Evolutionary conservation across 129 eudicot genomes (phyloP).

Genomic region (Calendula officinalis): DNA sequence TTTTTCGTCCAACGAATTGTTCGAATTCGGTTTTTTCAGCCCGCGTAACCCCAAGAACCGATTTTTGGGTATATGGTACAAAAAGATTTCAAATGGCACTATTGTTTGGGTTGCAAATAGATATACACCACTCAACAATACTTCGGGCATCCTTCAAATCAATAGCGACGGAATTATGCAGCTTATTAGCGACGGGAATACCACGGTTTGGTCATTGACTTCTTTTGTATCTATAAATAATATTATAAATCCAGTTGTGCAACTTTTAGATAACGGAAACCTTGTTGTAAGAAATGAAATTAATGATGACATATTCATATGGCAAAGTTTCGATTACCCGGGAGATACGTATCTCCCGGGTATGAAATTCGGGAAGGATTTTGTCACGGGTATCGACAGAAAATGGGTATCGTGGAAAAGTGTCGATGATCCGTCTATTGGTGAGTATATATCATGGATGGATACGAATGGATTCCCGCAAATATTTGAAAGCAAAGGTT

Average conservation of each 20-base stretch:
- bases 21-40: slow-evolving; percentile 38
- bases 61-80: slow-evolving; percentile 41
- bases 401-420: slow-evolving; percentile 33
- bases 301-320: slow-evolving; percentile 3
- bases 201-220: slow-evolving; percentile 17
- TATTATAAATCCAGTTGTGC: slow-evolving; percentile 19
- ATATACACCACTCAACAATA: slow-evolving; percentile 25
- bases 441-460: slow-evolving; percentile 9
- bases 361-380: slow-evolving; percentile 42
- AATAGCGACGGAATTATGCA: slow-evolving; percentile 17
- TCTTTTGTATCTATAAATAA: slow-evolving; percentile 13
- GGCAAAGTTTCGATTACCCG: slow-evolving; percentile 47
- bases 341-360: slow-evolving; percentile 28
- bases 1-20: slow-evolving; percentile 11
- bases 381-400: slow-evolving; percentile 16
- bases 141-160: slow-evolving; percentile 22
- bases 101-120: slow-evolving; percentile 48
- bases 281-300: slow-evolving; percentile 19
- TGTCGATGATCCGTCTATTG: slow-evolving; percentile 35
- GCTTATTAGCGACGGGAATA: slow-evolving; percentile 2
- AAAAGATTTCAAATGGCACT: slow-evolving; percentile 17
- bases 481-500: not conserved
- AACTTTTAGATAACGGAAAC: slow-evolving; percentile 36
- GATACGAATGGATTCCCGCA: slow-evolving; percentile 42
- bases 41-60: slow-evolving; percentile 29